Base-by-base conservation (phyloP, 2,329 filamentous ascomycete species). In the Hypoxylon sp. region DNA sequence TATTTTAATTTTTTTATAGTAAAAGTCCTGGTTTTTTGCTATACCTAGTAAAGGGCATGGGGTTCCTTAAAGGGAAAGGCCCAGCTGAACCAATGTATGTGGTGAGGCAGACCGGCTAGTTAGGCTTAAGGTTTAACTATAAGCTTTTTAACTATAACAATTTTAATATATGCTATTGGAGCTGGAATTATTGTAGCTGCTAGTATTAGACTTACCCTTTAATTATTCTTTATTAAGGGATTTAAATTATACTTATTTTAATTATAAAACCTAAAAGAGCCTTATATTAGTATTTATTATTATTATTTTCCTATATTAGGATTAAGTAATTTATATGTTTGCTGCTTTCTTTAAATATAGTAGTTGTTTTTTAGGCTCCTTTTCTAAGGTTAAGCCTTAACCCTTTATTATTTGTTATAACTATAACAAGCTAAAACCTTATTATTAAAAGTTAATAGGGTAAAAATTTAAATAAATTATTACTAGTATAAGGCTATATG, bases 261-360 rank as follows among this genome's bases (percentile, higher is more conserved):
- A 28, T 28, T 28, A 28, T 8, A 28, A 28, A 8, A 28, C 26
- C 26, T 8, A 28, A 28, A 28, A 28, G 26, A 28, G 26, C 26
- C 26, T 8, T 28, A 8, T 42, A 58, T 44, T 51, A 28, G 11
- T 58, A 58, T 38, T 38, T 38, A 38, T 38, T 38, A 4, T 38
- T 4, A 51, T 16, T 51, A 50, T n/a, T 18, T 51, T 18, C 6
- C n/a, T n/a, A 24, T 22, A 33, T 40, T n/a, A 14, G n/a, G 4
- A 53, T 60, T 60, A 16, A n/a, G 49, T 60, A 53, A 60, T 60
- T 52, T 60, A 16, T 22, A 22, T 30, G 46, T 16, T 16, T 58
- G 16, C 16, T 78, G 75, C 70, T 65, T 77, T 76, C 67, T 58
- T 77, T 77, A 59, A 61, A 77, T 77, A 8, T 28, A 28, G 26